Conservation (phyloP, 2,329 filamentous ascomycete species). For the Curvularia verruculosa region DNA sequence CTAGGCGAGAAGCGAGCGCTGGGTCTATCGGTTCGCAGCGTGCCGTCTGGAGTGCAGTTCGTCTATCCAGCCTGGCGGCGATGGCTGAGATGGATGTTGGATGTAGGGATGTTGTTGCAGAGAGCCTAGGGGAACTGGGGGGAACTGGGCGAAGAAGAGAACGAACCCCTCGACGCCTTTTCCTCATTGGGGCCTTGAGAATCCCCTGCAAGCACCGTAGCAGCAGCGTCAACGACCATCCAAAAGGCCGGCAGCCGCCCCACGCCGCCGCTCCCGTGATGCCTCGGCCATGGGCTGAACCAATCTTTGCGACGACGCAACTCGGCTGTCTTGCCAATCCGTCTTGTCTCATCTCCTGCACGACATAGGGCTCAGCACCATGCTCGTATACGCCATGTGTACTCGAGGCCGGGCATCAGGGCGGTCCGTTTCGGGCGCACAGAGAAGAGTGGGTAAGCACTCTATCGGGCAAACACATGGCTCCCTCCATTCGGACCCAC, state of each 20-base stretch:
- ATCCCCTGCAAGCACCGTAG: not conserved
- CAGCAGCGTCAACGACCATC: not conserved
- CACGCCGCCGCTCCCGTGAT: conserved; percentile 2
- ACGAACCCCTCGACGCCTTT: not conserved
- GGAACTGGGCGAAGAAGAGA: not conserved
- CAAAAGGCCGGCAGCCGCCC: conserved; percentile 9
- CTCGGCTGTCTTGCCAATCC: not conserved
- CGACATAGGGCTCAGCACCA: not conserved
- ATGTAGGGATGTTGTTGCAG: not conserved
- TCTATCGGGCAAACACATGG: not conserved
- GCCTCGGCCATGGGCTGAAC: conserved; percentile 2
- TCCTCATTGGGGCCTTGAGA: not conserved
- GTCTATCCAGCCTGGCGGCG: not conserved
- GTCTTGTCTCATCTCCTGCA: not conserved
- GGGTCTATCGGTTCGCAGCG: conserved; percentile 3
- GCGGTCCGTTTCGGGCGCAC: not conserved
- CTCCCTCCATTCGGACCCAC: not conserved
- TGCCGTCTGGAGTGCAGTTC: not conserved
- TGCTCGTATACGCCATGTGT: not conserved
- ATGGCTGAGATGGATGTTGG: not conserved
- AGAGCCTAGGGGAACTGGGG: no score
- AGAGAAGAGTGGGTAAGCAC: not conserved
- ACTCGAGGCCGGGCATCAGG: not conserved
- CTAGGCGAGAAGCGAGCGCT: conserved; percentile 3
- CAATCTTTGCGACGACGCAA: not conserved